A percentile compares a stretch with the other conserved stretches of the same genome.
Evolutionary conservation across 176 grass and related monocot species (phyloP).

Genomic region (Panicum miliaceum): DNA sequence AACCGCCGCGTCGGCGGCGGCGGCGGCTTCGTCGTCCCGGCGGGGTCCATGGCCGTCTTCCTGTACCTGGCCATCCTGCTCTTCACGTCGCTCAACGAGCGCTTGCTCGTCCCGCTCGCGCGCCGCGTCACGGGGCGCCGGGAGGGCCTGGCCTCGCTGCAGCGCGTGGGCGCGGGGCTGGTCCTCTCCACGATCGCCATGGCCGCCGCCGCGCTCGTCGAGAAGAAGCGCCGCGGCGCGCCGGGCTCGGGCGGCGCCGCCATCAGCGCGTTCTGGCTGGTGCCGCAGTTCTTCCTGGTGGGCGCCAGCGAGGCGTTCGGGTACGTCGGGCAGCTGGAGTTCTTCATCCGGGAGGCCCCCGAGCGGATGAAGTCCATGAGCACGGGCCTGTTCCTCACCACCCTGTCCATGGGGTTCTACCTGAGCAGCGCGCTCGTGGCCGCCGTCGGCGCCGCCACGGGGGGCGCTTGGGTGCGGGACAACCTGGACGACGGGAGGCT

Average conservation of each 20-base stretch:
- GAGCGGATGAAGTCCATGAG: slow-evolving; percentile 79
- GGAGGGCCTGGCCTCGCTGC: slow-evolving; percentile 66
- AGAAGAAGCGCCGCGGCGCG: slow-evolving; percentile 57
- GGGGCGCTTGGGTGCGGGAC: slow-evolving; percentile 54
- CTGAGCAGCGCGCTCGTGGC: slow-evolving; percentile 66
- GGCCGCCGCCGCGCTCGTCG: slow-evolving; percentile 57
- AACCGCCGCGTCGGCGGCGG: slow-evolving; percentile 38
- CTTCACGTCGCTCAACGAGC: slow-evolving; percentile 78
- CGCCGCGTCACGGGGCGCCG: slow-evolving; percentile 54
- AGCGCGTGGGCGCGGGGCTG: slow-evolving; percentile 59
- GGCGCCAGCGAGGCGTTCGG: slow-evolving; percentile 77
- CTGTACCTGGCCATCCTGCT: slow-evolving; percentile 71
- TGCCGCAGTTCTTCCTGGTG: slow-evolving; percentile 74
- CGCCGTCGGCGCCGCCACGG: slow-evolving; percentile 41
- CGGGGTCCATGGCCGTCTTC: slow-evolving; percentile 71
- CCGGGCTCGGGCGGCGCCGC: background rate
- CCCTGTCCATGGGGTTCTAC: slow-evolving; percentile 70
- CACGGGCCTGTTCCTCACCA: slow-evolving; percentile 65
- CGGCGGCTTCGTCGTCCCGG: slow-evolving; percentile 53
- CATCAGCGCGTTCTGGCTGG: slow-evolving; percentile 70
- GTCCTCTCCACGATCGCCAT: slow-evolving; percentile 54
- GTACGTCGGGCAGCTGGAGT: slow-evolving; percentile 80
- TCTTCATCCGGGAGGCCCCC: slow-evolving; percentile 75
- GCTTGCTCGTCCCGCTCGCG: slow-evolving; percentile 61
- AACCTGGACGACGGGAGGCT: slow-evolving; percentile 61